Base-by-base conservation (phyloP, 2,329 filamentous ascomycete species). In the Aureobasidium sp. region DNA sequence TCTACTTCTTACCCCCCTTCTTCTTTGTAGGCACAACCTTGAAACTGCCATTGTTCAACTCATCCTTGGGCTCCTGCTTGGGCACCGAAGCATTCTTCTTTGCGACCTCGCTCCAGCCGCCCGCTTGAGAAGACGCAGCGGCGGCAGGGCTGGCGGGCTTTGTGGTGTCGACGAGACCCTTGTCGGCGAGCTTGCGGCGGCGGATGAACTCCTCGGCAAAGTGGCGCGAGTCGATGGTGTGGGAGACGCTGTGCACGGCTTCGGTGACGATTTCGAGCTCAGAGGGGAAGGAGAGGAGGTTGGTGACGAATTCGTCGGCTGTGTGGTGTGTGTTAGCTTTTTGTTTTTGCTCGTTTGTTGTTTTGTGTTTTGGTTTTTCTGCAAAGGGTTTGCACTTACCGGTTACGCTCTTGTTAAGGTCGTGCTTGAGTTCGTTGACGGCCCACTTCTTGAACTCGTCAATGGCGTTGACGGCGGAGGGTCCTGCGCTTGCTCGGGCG, bases 371-470 rank as follows among this genome's bases (percentile, higher is more conserved):
- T 20, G 39, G n/a, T 20, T 20, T 25, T 25, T 25, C 22, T 25
- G 22, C 22, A 25, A 25, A 25, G n/a, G 9, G 17, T 8, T 17
- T 6, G 27, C n/a, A 45, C 45, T 48, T 48, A 48, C 45, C 83
- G 77, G 86, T 85, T 66, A 88, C 89, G 65, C 79, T 80, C 73
- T 82, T 80, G 71, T 86, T 86, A 62, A 90, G 73, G 52, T 92
- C 91, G 63, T 90, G 87, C 62, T 84, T 82, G 65, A 99, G 80
- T 72, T 94, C 87, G 61, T 85, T 82, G 68, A 89, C 86, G 20
- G 92, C 86, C 94, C 94, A 99, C 75, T 95, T 97, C 71, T 86
- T 87, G 74, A 99, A 95, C 74, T 97, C 94, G 44, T 96, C 92
- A 73, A 90, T 86, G 3, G 94, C 93, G 64, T 83, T 84, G 66